Conservation (phyloP, 345 rosid genomes). For the Crucihimalaya himalaica region DNA sequence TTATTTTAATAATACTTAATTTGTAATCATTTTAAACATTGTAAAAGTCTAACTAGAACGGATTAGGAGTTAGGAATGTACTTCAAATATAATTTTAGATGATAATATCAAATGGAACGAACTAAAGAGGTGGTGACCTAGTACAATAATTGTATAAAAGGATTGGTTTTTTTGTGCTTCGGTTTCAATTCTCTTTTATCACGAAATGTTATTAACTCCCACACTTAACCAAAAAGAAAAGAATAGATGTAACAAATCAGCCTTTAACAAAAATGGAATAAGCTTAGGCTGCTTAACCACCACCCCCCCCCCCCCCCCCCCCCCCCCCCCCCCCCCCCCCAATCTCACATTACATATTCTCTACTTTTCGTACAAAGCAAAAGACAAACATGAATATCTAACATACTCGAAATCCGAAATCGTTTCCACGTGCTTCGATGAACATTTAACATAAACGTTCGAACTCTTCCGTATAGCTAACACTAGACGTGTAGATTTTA, state of each 20-base stretch:
- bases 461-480: constrained; percentile 2
- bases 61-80: background rate
- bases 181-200: no score
- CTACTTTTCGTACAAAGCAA: no score
- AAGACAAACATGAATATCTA: background rate
- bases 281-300: no score
- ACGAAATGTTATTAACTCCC: no score
- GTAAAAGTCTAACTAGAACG: background rate
- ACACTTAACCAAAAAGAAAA: no score
- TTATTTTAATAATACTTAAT: background rate
- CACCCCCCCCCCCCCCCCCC: no score
- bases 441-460: background rate
- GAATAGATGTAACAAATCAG: no score
- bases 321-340: no score
- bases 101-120: background rate
- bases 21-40: background rate
- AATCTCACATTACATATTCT: no score
- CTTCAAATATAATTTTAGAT: background rate
- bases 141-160: no score
- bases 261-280: no score
- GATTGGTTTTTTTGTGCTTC: no score
- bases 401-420: background rate
- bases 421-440: background rate
- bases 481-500: background rate
- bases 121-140: background rate